Conservation (phyloP, 352 stramenopile genomes). For the Phytophthora agathidicida region DNA sequence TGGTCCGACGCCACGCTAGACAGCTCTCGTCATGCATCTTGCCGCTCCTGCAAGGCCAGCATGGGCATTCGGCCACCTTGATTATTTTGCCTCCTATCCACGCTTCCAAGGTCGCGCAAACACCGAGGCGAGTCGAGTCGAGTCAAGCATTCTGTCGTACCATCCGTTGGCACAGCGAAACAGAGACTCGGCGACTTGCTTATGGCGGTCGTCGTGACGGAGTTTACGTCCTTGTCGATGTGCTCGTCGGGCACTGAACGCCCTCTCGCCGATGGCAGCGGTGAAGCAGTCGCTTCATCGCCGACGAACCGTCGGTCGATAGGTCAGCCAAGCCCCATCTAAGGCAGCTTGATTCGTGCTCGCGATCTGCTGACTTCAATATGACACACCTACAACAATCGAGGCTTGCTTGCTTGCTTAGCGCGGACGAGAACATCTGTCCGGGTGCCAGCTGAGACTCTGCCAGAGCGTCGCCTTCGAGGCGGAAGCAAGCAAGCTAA, state of each 20-base stretch:
- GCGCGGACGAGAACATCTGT: background rate
- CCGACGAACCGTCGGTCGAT: no score
- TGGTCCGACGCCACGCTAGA: background rate
- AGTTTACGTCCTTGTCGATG: conserved; percentile 20
- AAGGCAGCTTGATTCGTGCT: conserved; percentile 13
- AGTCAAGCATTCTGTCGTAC: conserved; percentile 6
- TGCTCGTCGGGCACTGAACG: conserved; percentile 8
- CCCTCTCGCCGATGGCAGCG: conserved; percentile 10
- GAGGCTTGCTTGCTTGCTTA: conserved; percentile 12
- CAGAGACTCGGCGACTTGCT: conserved; percentile 10
- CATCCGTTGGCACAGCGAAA: conserved; percentile 16
- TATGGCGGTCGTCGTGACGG: conserved; percentile 17
- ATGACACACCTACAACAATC: conserved; percentile 7
- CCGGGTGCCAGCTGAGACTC: background rate
- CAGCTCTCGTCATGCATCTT: conserved; percentile 12
- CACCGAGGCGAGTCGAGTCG: background rate
- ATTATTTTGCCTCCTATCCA: conserved; percentile 5
- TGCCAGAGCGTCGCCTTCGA: background rate
- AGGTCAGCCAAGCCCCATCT: no score
- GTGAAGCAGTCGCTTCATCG: conserved; percentile 15
- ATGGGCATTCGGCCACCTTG: conserved; percentile 1
- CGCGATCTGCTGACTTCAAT: conserved; percentile 21
- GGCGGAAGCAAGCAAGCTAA: background rate
- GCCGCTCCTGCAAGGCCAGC: background rate
- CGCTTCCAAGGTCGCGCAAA: conserved; percentile 3